Conservation (phyloP, 148 eudicot genomes). For the Rhododendron simsii region DNA sequence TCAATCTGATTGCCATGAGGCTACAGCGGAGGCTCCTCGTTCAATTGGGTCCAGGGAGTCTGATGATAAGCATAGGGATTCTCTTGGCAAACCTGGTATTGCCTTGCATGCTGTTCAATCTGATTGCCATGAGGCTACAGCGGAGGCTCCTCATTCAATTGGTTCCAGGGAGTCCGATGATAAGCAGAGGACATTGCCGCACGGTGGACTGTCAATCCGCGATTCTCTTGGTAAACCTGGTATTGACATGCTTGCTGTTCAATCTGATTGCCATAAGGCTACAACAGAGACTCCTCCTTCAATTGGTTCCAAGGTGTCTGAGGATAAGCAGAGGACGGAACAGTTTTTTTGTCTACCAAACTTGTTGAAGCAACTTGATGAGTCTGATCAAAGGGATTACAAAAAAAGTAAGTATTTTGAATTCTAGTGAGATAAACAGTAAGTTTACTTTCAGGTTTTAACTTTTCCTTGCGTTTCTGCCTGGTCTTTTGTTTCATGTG, state of each 20-base stretch:
- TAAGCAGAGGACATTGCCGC: background rate
- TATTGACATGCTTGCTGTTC: background rate
- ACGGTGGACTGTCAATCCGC: background rate
- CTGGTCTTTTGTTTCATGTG: background rate
- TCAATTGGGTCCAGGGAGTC: background rate
- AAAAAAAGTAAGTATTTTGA: background rate
- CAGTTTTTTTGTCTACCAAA: background rate
- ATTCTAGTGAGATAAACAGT: background rate
- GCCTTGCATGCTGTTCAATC: background rate
- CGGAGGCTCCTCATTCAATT: background rate
- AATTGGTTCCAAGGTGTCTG: background rate
- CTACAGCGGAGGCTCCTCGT: background rate
- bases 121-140: background rate
- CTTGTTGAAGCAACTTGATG: conserved; percentile 1
- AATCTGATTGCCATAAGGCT: background rate
- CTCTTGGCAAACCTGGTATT: background rate
- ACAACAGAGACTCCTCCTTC: background rate
- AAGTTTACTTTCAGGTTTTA: background rate
- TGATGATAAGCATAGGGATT: background rate
- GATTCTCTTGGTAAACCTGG: background rate
- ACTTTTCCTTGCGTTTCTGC: background rate
- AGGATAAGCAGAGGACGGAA: background rate
- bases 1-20: background rate
- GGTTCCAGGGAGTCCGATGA: background rate
- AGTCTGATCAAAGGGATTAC: background rate